A percentile compares a stretch with the other conserved stretches of the same genome.
Evolutionary conservation across 192 early-diverging fungal species (phyloP).

Genomic region (Diversispora epigaea): DNA sequence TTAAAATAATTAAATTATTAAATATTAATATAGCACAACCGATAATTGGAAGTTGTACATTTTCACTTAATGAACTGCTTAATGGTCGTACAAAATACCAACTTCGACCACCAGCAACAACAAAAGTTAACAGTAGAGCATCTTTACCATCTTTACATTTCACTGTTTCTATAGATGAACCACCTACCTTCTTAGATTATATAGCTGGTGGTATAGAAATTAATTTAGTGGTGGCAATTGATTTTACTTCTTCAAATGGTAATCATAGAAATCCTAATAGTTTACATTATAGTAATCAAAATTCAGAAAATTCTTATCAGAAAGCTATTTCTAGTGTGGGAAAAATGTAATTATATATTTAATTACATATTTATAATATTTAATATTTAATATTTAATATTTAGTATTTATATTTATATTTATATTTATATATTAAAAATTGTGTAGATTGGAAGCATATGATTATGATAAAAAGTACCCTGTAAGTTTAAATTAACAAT

Average conservation of each 20-base stretch:
- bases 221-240: constrained; percentile 50
- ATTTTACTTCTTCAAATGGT: constrained; percentile 59
- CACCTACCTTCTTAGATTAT: constrained; percentile 53
- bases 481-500: background rate
- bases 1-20: background rate
- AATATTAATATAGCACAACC: too few relatives aligned
- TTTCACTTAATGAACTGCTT: background rate
- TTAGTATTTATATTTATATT: too few relatives aligned
- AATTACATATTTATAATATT: too few relatives aligned
- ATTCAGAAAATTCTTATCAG: constrained; percentile 49
- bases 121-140: background rate
- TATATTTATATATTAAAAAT: too few relatives aligned
- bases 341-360: constrained; percentile 24
- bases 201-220: constrained; percentile 50
- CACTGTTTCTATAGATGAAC: background rate
- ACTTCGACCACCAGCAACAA: background rate
- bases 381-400: background rate
- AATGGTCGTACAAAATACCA: constrained; percentile 5
- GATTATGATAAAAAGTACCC: constrained; percentile 53
- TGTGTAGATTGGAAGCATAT: constrained; percentile 44
- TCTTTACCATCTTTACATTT: background rate
- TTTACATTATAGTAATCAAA: constrained; percentile 46
- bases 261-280: constrained; percentile 48
- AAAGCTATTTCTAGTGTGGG: constrained; percentile 51
- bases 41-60: background rate